phyloP scores from a whole-genome alignment of 1,139 yeast genomes.

The Yamadazyma diospyri region DNA sequence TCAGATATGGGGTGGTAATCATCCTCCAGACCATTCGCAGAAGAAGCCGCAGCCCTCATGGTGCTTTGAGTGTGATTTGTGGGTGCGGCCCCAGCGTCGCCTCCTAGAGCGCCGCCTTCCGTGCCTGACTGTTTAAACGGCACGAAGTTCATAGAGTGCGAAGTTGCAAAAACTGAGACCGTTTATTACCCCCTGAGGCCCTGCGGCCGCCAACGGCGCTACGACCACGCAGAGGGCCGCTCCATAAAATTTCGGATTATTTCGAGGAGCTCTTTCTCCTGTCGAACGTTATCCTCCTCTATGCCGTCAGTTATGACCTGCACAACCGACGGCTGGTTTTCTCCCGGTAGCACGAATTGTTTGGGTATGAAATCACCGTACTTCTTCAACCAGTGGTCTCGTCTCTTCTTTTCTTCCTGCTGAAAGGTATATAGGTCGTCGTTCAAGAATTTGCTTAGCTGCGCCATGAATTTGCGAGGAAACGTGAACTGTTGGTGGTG shows the following conservation, averaged over 20 bases:
- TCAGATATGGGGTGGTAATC: no score
- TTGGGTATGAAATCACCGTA: conserved; percentile 44
- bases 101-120: no score
- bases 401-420: conserved; percentile 31
- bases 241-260: conserved; percentile 17
- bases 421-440: conserved; percentile 33
- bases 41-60: no score
- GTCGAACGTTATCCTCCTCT: conserved; percentile 19
- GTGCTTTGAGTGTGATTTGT: no score
- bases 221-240: not conserved
- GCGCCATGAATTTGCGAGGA: conserved; percentile 34
- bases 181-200: not conserved
- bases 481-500: conserved; percentile 40
- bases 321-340: conserved; percentile 36
- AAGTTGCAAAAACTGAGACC: conserved; percentile 2
- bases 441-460: conserved; percentile 31
- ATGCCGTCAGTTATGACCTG: conserved; percentile 45
- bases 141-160: conserved; percentile 7
- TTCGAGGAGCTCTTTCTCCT: conserved; percentile 23
- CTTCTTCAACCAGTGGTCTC: conserved; percentile 35
- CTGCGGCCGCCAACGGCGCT: conserved; percentile 2
- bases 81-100: no score
- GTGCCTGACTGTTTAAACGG: conserved; percentile 5
- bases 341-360: conserved; percentile 41
- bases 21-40: conserved; percentile 1